Base-by-base conservation (phyloP, 768 basidiomycete genomes). In the Leccinum boreale region DNA sequence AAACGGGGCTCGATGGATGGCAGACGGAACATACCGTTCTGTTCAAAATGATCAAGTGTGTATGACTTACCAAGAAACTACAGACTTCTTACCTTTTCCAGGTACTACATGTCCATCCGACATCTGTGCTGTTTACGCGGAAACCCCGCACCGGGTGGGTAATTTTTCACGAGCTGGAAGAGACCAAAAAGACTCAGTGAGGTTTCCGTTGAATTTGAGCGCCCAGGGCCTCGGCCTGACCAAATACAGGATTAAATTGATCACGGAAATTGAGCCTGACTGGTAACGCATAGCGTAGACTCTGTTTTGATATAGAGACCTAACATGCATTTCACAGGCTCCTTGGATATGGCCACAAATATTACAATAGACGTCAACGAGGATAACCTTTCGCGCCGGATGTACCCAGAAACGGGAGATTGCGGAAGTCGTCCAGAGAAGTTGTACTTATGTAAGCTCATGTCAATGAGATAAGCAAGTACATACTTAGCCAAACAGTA, bases 221-320 rank as follows among this genome's bases (percentile, higher is more conserved):
- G 24, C 15, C 7, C 23, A 6, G n/a, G 8, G n/a, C n/a, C n/a
- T n/a, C 45, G n/a, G 17, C 8, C 28, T 51, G 26, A 54, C 24
- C 14, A 12, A 10, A 35, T 15, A 4, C 58, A 93, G 97, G 69
- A 97, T 99, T 67, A 85, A 90, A 23, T 87, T 98, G 62, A 71
- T 98, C 33, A 97, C 96, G 1, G 93, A 95, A 65, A 92, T 98
- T 46, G 94, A 98, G 66, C 86, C 94, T 42, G 95, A 98, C 65
- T 98, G 96, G 96, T 87, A 65, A 66, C 7, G 75, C 60, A 23
- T 3, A 54, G 9, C 45, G 11, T 48, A n/a, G 29, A 33, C 14
- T 19, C 10, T 4, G 15, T 7, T 55, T 11, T 6, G 2, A 52
- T 15, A n/a, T 24, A 14, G 12, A 19, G 45, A 21, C 39, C 55